These are phyloP conservation scores for Cyclostephanos tholiformis DNA, from an alignment of 108 stramenopile genomes.

Conservation along the genomic window DNA sequence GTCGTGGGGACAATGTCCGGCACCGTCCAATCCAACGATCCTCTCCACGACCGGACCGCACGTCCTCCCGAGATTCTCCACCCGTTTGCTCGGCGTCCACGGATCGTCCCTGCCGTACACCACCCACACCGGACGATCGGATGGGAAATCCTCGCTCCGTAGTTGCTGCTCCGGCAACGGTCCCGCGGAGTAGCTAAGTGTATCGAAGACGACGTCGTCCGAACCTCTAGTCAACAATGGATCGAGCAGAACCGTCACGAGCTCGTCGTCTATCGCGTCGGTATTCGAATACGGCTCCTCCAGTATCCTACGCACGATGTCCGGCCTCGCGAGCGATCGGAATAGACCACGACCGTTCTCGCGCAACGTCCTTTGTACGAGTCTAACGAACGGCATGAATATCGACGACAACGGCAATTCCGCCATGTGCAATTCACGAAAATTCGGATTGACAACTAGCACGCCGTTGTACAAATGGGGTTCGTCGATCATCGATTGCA, in stretches of 20 bases:
- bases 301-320: slow-evolving; percentile 84
- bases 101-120: slow-evolving; percentile 92
- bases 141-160: slow-evolving; percentile 39
- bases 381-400: slow-evolving; percentile 75
- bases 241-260: slow-evolving; percentile 83
- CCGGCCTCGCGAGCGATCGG: slow-evolving; percentile 76
- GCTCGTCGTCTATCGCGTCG: slow-evolving; percentile 86
- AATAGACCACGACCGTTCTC: slow-evolving; percentile 81
- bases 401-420: slow-evolving; percentile 78
- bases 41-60: slow-evolving; percentile 57
- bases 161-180: slow-evolving; percentile 96
- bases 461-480: slow-evolving; percentile 73
- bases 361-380: slow-evolving; percentile 72
- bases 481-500: slow-evolving; percentile 87
- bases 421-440: slow-evolving; percentile 87
- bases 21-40: slow-evolving; percentile 77
- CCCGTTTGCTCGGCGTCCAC: slow-evolving; percentile 86
- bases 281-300: slow-evolving; percentile 84
- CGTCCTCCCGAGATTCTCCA: slow-evolving; percentile 67
- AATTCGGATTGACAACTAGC: slow-evolving; percentile 82
- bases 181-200: slow-evolving; percentile 90
- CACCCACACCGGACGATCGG: slow-evolving; percentile 75
- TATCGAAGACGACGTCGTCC: slow-evolving; percentile 93
- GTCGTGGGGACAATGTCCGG: slow-evolving; percentile 96
- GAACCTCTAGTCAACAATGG: slow-evolving; percentile 87